These are phyloP conservation scores for Coriaria nepalensis DNA, from an alignment of 306 rosid genomes.

Conservation along the genomic window DNA sequence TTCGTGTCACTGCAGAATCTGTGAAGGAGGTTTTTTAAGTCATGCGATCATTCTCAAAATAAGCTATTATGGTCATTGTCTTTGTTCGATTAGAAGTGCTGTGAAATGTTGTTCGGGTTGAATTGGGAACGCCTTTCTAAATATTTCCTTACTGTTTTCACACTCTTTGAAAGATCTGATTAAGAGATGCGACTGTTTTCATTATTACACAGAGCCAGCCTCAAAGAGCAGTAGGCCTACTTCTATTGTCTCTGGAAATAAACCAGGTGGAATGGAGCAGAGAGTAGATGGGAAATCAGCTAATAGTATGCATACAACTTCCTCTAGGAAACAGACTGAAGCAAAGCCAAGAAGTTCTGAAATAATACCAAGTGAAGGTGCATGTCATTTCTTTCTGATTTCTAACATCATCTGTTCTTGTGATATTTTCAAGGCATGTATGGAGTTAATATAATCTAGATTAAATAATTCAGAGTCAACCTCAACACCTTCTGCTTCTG, in stretches of 20 bases:
- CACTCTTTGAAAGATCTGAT: constrained; percentile 11
- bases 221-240: constrained; percentile 25
- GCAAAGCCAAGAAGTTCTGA: constrained; percentile 67
- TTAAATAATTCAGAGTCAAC: too few species aligned
- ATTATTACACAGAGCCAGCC: constrained; percentile 24
- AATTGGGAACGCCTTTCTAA: background rate
- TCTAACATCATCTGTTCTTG: background rate
- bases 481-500: too few species aligned
- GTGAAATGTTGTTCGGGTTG: too few species aligned
- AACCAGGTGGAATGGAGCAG: constrained; percentile 25
- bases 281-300: constrained; percentile 17
- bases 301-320: constrained; percentile 15
- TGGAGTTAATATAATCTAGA: too few species aligned
- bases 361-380: constrained; percentile 87
- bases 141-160: background rate
- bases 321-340: constrained; percentile 30
- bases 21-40: too few species aligned
- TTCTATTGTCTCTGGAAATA: constrained; percentile 7
- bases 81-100: too few species aligned
- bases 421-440: too few species aligned
- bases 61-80: too few species aligned
- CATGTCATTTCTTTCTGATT: constrained; percentile 9
- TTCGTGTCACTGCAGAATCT: background rate
- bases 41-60: too few species aligned
- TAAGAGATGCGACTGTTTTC: constrained; percentile 15